Conservation (phyloP, 2,329 filamentous ascomycete genomes). For the Hypoxylon sp. region DNA sequence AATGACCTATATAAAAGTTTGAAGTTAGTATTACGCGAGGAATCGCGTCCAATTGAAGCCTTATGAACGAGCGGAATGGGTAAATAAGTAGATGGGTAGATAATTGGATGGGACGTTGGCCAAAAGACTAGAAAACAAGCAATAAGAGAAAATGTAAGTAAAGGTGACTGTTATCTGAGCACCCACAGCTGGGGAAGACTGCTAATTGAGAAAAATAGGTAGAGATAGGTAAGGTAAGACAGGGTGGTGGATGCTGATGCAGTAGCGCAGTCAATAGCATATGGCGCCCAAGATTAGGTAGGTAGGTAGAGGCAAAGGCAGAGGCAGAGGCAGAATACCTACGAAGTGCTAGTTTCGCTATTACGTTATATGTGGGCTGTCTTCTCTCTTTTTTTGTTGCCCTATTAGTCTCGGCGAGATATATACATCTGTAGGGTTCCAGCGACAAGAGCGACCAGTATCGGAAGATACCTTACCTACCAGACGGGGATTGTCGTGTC, state of each 20-base stretch:
- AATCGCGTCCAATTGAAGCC: conserved; percentile 28
- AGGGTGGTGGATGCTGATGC: conserved; percentile 36
- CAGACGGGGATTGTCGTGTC: conserved; percentile 23
- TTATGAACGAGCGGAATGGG: conserved; percentile 23
- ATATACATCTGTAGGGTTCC: conserved; percentile 27
- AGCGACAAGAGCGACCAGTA: conserved; percentile 16
- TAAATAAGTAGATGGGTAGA: conserved; percentile 1
- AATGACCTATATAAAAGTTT: conserved; percentile 30
- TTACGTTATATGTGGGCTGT: conserved; percentile 33
- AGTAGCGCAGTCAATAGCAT: conserved; percentile 34
- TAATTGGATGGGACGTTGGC: conserved; percentile 11
- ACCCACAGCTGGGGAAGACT: conserved; percentile 4
- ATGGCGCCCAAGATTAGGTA: conserved; percentile 26
- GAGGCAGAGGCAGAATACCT: conserved; percentile 8
- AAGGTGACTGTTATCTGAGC: conserved; percentile 33
- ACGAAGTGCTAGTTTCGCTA: conserved; percentile 28
- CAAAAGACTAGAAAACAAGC: conserved; percentile 9
- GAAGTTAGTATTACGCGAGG: conserved; percentile 31
- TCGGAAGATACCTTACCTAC: conserved; percentile 23
- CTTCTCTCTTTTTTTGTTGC: conserved; percentile 8
- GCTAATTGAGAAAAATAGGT: conserved; percentile 21
- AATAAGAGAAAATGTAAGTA: conserved; percentile 21
- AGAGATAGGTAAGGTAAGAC: conserved; percentile 31
- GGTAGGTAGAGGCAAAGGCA: neutral
- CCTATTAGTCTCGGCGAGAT: conserved; percentile 21